phyloP scores from a whole-genome alignment of 2,329 filamentous ascomycete genomes.

The Hypoxylon sp. region DNA sequence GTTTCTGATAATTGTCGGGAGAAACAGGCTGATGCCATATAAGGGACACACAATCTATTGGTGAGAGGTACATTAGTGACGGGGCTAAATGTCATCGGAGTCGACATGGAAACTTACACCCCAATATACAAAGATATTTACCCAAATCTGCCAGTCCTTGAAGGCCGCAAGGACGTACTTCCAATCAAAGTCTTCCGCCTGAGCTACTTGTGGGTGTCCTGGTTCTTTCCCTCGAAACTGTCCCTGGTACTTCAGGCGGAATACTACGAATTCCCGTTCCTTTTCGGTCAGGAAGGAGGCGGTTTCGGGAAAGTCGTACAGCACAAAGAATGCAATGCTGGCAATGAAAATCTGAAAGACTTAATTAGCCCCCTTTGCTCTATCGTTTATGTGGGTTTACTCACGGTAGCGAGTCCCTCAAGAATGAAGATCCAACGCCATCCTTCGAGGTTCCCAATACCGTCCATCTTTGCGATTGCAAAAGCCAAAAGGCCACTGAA shows the following conservation, averaged over 20 bases:
- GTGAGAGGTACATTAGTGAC: slow-evolving; percentile 25
- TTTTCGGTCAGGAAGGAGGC: slow-evolving; percentile 79
- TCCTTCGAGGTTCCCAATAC: slow-evolving; percentile 70
- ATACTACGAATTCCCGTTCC: slow-evolving; percentile 79
- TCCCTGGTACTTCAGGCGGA: slow-evolving; percentile 76
- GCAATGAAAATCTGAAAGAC: slow-evolving; percentile 68
- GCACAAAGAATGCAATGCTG: slow-evolving; percentile 75
- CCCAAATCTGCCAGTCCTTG: slow-evolving; percentile 84
- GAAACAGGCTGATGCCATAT: slow-evolving; percentile 71
- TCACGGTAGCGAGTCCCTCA: slow-evolving; percentile 77
- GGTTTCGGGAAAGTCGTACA: slow-evolving; percentile 86
- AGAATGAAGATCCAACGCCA: slow-evolving; percentile 79
- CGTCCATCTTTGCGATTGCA: slow-evolving; percentile 78
- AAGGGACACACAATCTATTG: slow-evolving; percentile 66
- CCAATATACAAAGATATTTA: slow-evolving; percentile 74
- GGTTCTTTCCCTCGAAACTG: slow-evolving; percentile 64
- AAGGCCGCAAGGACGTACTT: slow-evolving; percentile 80
- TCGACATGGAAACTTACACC: slow-evolving; percentile 65
- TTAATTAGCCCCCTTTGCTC: slow-evolving; percentile 3
- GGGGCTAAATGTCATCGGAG: not conserved
- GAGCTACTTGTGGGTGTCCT: slow-evolving; percentile 61
- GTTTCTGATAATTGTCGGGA: slow-evolving; percentile 74
- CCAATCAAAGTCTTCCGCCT: slow-evolving; percentile 83
- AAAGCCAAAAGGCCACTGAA: slow-evolving; percentile 81
- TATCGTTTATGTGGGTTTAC: slow-evolving; percentile 4